A percentile compares a stretch with the other conserved stretches of the same genome.
These are phyloP conservation scores for Trichophyton benhamiae DNA, from an alignment of 2,329 filamentous ascomycete genomes.

Conservation along the genomic window DNA sequence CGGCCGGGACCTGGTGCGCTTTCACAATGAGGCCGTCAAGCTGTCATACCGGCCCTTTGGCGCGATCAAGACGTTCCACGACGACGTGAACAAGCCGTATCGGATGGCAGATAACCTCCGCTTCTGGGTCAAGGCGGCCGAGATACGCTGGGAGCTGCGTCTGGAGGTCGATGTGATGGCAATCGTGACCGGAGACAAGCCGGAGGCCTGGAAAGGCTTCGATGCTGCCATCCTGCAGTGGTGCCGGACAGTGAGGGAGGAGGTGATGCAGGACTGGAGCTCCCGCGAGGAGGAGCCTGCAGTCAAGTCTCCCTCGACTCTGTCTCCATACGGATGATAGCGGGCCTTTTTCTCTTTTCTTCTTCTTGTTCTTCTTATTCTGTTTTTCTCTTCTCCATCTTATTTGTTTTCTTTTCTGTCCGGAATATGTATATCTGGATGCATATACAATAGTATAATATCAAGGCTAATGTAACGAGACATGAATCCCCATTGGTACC, in stretches of 20 bases:
- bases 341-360: background rate
- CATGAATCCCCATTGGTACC: background rate
- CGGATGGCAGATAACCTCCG: constrained; percentile 84
- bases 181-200: constrained; percentile 60
- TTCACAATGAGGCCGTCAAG: constrained; percentile 81
- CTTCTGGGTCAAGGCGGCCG: constrained; percentile 92
- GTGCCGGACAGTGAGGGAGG: constrained; percentile 69
- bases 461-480: background rate
- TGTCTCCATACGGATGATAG: background rate
- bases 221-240: constrained; percentile 73
- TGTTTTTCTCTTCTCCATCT: background rate
- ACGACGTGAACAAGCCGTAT: constrained; percentile 91
- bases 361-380: background rate
- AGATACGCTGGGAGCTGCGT: constrained; percentile 82
- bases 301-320: background rate
- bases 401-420: background rate
- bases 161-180: constrained; percentile 75
- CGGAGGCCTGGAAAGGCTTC: constrained; percentile 63
- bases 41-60: constrained; percentile 80
- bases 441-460: background rate
- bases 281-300: constrained; percentile 7
- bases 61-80: constrained; percentile 76
- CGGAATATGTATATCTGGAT: background rate
- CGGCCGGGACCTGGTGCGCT: constrained; percentile 66
- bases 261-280: constrained; percentile 64